Evolutionary conservation across 1,284 basidiomycete genomes (phyloP), one percentile per base, ranked within the genome.

Genomic region (Thecaphora frezii): DNA sequence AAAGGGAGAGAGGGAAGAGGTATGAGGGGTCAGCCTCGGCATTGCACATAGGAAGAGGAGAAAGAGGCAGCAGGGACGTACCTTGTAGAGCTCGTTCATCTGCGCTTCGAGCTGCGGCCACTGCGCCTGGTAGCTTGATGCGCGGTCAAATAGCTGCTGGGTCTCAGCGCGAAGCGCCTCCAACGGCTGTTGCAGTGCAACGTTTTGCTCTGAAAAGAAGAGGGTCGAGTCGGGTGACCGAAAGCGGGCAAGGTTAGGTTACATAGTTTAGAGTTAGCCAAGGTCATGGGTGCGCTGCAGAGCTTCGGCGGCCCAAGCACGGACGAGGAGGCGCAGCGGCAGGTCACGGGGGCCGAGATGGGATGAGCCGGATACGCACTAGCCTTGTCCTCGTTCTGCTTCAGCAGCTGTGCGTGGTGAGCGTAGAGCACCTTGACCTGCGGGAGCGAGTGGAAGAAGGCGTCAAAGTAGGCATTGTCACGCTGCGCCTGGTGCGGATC

Each of bases 151-250:
- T 1, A 68, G 58, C 5, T 48, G 49, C 26, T 67, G 62, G n/a
- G 74, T 74, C 47, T 74, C 70, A 12, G 24, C 33, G 7, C 74
- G 67, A 13, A 76, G 48, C 9, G 59, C 44, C 48, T 73, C 63
- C 26, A 77, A 67, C 7, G 40, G 57, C 9, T 66, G 61, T 37
- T 73, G 69, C 8, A 61, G 64, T 39, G 58, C 57, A 9, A 52
- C 38, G 26, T 77, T 77, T 37, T 54, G 58, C 16, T 44, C 44
- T 38, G 48, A 5, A 4, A 16, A n/a, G n/a, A n/a, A n/a, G n/a
- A n/a, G n/a, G n/a, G n/a, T n/a, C n/a, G n/a, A n/a, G 25, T 3
- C 37, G 23, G 45, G 45, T 23, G 30, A 37, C 9, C 25, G 22
- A 21, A 33, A n/a, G n/a, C n/a, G n/a, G n/a, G n/a, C n/a, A 36